Conservation (phyloP, 306 rosid species). For the cucumber (Cucumis sativus) region Cucumber_9930_V3 NC_026657.2:38649501-38650000, state of each 20-base stretch:
- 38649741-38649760: not conserved
- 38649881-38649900: not conserved
- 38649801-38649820: not conserved
- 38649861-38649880: not conserved
- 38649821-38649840: not conserved
- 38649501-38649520: constrained; percentile 5
- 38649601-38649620: not conserved
- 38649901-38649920: not conserved
- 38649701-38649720: not conserved
- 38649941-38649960: too few relatives aligned
- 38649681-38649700: not conserved
- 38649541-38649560: not conserved
- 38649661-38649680: not conserved
- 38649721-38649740: not conserved
- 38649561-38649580: not conserved
- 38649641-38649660: not conserved
- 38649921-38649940: too few relatives aligned
- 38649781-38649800: not conserved
- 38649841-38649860: not conserved
- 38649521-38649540: constrained; percentile 8
- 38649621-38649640: not conserved
- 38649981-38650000: too few relatives aligned
- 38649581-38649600: not conserved
- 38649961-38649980: too few relatives aligned
- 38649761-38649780: not conserved